Base-by-base conservation (phyloP, 2,329 filamentous ascomycete species). In the Plenodomus biglobosus region DNA sequence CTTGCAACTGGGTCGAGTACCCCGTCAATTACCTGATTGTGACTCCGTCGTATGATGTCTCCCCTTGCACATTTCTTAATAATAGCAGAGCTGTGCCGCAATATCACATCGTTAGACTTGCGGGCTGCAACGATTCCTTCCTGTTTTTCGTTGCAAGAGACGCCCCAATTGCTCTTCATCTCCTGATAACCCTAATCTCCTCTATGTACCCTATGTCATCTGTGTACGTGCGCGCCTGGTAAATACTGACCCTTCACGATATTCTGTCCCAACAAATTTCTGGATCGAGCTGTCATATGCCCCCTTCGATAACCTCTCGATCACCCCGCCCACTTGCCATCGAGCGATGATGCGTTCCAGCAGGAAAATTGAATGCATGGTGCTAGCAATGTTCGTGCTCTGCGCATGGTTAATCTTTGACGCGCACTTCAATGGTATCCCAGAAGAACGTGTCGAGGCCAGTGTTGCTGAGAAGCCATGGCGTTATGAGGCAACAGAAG, bases 371-470 rank as follows among this genome's bases (percentile, higher is more conserved):
- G 56, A 49, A 38, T 49, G 44, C 8, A 16, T 46, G 10, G 48
- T 55, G 38, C 36, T 56, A 34, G 50, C 48, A 42, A 47, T 56
- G n/a, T 51, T 55, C 20, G 4, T 56, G 8, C 48, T 59, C 22
- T 53, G 52, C 44, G 32, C 38, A 38, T 58, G 50, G 49, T 49
- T 50, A 8, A 42, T 59, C 36, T 56, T 59, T 19, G 41, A 52
- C 38, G 36, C 46, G 30, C 42, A 49, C 5, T 55, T 59, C 32
- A 45, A 54, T 36, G 30, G 16, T 30, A 38, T 36, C 8, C 35
- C 48, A 52, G 11, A 43, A 40, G 34, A 40, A 16, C 10, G 11
- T 24, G 24, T 11, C 17, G 22, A 52, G 37, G 5, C 45, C 15
- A 48, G 44, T 32, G 40, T 40, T 41, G 20, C 24, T 44, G 8